Percentiles rank a stretch among this genome's conserved stretches.
phyloP scores from a whole-genome alignment of 176 grass and related monocot genomes.

The Raddia guianensis region DNA sequence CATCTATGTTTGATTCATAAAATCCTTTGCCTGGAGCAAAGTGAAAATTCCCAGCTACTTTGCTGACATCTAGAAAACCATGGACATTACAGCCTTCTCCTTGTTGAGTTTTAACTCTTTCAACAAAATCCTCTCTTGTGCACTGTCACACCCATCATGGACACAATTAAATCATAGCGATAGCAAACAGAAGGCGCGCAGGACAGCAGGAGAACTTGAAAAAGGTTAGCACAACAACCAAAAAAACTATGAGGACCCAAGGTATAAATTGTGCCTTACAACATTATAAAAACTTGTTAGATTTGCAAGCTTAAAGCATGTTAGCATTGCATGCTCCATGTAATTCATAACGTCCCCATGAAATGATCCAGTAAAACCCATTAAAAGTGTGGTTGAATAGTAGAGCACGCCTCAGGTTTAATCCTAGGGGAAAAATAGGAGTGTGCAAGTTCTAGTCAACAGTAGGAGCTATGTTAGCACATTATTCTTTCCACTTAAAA shows the following conservation, averaged over 20 bases:
- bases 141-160: conserved; percentile 54
- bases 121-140: conserved; percentile 84
- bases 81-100: conserved; percentile 92
- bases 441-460: not conserved
- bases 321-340: not conserved
- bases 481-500: conserved; percentile 12
- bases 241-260: conserved; percentile 4
- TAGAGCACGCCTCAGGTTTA: conserved; percentile 16
- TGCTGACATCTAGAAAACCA: conserved; percentile 91
- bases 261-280: conserved; percentile 6
- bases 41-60: conserved; percentile 97
- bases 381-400: not conserved
- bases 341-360: not conserved
- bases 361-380: not conserved
- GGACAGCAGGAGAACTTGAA: conserved; percentile 13
- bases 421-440: not conserved
- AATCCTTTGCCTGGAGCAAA: conserved; percentile 93
- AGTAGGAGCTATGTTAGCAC: not conserved
- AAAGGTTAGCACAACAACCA: conserved; percentile 3
- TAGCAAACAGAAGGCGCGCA: conserved; percentile 15
- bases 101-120: conserved; percentile 82
- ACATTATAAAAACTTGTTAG: not conserved
- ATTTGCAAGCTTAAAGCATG: conserved; percentile 10
- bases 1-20: conserved; percentile 75
- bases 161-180: conserved; percentile 26